Evolutionary conservation across 768 basidiomycete species (phyloP).

Genomic region (Mycena galopus): DNA sequence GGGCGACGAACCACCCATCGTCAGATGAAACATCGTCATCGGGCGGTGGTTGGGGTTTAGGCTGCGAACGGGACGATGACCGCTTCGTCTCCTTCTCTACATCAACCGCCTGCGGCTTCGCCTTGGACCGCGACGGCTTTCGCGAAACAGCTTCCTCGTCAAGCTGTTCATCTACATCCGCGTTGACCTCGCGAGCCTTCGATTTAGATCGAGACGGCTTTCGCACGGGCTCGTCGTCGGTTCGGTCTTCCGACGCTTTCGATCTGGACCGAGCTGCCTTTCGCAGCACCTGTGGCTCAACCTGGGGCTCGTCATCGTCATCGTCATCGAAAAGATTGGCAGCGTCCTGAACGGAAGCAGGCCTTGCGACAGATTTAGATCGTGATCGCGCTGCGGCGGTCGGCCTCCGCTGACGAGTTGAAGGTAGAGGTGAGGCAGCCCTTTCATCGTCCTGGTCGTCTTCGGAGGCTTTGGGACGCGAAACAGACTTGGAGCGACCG

Average conservation of each 20-base stretch:
- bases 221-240: constrained; percentile 17
- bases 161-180: constrained; percentile 4
- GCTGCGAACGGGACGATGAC: constrained; percentile 37
- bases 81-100: constrained; percentile 20
- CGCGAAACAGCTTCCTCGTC: constrained; percentile 3
- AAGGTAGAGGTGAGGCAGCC: constrained; percentile 31
- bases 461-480: constrained; percentile 33
- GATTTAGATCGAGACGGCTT: constrained; percentile 28
- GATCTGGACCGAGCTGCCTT: constrained; percentile 39
- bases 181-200: constrained; percentile 8
- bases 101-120: constrained; percentile 35
- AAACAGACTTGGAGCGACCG: constrained; percentile 44
- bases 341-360: constrained; percentile 25
- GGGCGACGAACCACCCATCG: constrained; percentile 33
- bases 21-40: constrained; percentile 36
- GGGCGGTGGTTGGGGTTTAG: constrained; percentile 18
- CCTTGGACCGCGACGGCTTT: constrained; percentile 42
- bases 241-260: constrained; percentile 14
- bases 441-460: constrained; percentile 23
- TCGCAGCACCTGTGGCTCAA: constrained; percentile 20
- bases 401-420: constrained; percentile 32
- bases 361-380: constrained; percentile 36
- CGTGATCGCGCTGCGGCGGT: constrained; percentile 31
- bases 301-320: constrained; percentile 23
- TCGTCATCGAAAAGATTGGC: constrained; percentile 35